Base-by-base conservation (phyloP, 441 rosid genomes). In the Adansonia madagascariensis region DNA sequence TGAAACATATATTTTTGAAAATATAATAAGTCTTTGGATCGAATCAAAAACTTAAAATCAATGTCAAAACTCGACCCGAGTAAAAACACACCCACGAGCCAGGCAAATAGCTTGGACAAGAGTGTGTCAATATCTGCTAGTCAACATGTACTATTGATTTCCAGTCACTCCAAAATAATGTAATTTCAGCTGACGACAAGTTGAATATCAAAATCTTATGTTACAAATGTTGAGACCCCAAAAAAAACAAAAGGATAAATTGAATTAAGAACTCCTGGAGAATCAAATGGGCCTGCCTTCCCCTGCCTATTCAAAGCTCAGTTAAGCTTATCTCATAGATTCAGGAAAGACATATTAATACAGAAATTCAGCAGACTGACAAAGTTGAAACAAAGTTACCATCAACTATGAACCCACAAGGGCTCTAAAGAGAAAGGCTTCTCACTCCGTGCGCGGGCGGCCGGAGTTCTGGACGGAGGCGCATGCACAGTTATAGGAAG, bases 401-500 rank as follows among this genome's bases (percentile, higher is more conserved):
- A 84, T 90, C 84, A 88, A 53, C 81, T 81, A 50, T 84, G 93
- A 80, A 83, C 84, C 94, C 96, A 94, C 84, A 91, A 69, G 65
- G 98, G 92, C 78, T 89, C 98, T 86, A 91, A 72, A 76, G 92
- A 85, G 74, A 85, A 84, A 79, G 80, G 80, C 85, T 85, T 91
- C 81, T 90, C 92, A 7, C 85, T 89, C 82, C 88, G 84, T 72
- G 89, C 22, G 27, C 83, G 89, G 65, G 86, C 77, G 61, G 88
- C 84, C 6, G 85, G n/a, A 27, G 92, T 74, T 71, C 89, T 89
- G 1, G 92, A 88, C 6, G 98, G 93, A 57, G 94, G 94, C 63
- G 97, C 99, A 73, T 90, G 97, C 75, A 94, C 97, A 0, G 89
- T 92, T 46, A 95, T 91, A 1, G 99, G 99, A 76, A 95, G 97